phyloP scores from a whole-genome alignment of 169 alveolate genomes.

The Babesia bigemina region DNA sequence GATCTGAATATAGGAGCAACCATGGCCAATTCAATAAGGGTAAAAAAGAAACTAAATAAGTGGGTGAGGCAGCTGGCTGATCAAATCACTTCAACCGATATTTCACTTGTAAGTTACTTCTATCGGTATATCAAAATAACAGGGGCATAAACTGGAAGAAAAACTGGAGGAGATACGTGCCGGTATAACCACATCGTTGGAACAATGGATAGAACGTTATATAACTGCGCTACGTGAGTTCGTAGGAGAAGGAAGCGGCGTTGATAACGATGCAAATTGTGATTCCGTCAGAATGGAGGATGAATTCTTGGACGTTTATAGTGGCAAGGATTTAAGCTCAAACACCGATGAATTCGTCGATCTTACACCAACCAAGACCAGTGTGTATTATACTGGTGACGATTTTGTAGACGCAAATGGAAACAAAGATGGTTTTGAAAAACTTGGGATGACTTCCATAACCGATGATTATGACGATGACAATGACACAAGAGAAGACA shows the following conservation, averaged over 20 bases:
- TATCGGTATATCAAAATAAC: background rate
- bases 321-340: background rate
- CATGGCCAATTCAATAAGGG: conserved; percentile 86
- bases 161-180: conserved; percentile 70
- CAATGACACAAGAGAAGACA: conserved; percentile 29
- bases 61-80: conserved; percentile 87
- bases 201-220: conserved; percentile 65
- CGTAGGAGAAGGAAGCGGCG: conserved; percentile 33
- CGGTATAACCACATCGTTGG: conserved; percentile 61
- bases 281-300: conserved; percentile 3
- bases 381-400: background rate
- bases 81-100: conserved; percentile 86
- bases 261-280: conserved; percentile 10
- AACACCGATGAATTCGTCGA: conserved; percentile 9
- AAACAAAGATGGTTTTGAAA: background rate
- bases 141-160: conserved; percentile 75
- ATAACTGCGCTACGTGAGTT: conserved; percentile 29
- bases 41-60: conserved; percentile 84
- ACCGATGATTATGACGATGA: conserved; percentile 9
- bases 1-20: conserved; percentile 91
- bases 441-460: background rate
- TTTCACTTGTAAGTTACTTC: conserved; percentile 48
- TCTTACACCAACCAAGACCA: conserved; percentile 10
- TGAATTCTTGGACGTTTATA: conserved; percentile 6
- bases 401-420: conserved; percentile 13